phyloP scores from a whole-genome alignment of 192 early-diverging fungal genomes.

The Pilaira anomala region DNA sequence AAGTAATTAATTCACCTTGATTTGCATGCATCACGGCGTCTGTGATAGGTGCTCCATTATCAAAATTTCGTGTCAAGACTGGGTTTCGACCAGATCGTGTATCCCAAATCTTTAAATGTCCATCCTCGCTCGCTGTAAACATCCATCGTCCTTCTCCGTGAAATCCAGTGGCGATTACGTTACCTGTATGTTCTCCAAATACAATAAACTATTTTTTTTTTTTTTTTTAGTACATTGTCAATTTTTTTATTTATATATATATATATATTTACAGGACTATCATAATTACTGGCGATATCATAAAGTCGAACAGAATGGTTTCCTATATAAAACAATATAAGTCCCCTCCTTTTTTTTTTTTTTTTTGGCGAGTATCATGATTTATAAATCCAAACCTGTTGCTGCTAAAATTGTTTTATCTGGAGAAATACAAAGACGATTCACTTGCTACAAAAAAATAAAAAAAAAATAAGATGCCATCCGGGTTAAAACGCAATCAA shows the following conservation, averaged over 20 bases:
- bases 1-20: conserved; percentile 81
- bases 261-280: conserved; percentile 58
- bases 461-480: not conserved
- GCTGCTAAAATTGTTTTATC: conserved; percentile 86
- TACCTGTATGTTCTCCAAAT: conserved; percentile 60
- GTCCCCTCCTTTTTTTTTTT: too few species aligned
- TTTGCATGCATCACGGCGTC: conserved; percentile 70
- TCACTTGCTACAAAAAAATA: conserved; percentile 68
- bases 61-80: conserved; percentile 54
- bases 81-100: conserved; percentile 46
- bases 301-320: conserved; percentile 81
- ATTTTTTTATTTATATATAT: not conserved
- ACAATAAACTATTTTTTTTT: conserved; percentile 49
- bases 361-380: too few species aligned
- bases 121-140: conserved; percentile 74
- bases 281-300: conserved; percentile 77
- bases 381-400: conserved; percentile 67
- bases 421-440: conserved; percentile 80
- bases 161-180: conserved; percentile 61
- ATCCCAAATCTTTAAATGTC: conserved; percentile 80
- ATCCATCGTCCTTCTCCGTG: conserved; percentile 73
- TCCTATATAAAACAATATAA: conserved; percentile 42
- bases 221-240: not conserved
- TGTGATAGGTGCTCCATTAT: conserved; percentile 57
- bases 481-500: too few species aligned